A percentile compares a stretch with the other conserved stretches of the same genome.
These are phyloP conservation scores for Flaveria bidentis DNA, from an alignment of 129 eudicot genomes.

Conservation along the genomic window DNA sequence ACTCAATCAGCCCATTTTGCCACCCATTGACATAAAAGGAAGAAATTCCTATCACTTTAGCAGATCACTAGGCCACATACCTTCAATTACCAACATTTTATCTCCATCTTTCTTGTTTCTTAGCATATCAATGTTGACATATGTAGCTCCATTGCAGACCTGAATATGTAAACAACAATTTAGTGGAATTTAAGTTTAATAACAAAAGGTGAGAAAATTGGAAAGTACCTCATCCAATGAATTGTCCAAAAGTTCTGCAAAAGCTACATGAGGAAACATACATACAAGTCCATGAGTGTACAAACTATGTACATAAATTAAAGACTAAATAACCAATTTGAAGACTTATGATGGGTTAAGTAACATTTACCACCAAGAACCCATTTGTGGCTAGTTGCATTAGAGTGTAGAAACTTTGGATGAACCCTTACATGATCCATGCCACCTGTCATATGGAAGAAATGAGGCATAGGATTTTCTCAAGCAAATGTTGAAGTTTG, in stretches of 20 bases:
- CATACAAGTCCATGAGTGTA: slow-evolving; percentile 5
- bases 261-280: slow-evolving; percentile 49
- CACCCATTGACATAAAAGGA: neutral
- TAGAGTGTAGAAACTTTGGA: slow-evolving; percentile 89
- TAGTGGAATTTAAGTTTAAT: neutral
- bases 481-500: neutral
- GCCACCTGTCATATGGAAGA: slow-evolving; percentile 57
- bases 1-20: neutral
- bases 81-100: slow-evolving; percentile 88
- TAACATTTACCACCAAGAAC: slow-evolving; percentile 84
- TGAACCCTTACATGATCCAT: slow-evolving; percentile 98
- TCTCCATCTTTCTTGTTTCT: slow-evolving; percentile 73
- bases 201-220: neutral
- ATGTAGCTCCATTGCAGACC: slow-evolving; percentile 87
- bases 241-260: slow-evolving; percentile 95
- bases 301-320: slow-evolving; percentile 12
- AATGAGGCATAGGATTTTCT: neutral
- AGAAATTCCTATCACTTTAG: neutral
- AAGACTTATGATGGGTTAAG: slow-evolving; percentile 12
- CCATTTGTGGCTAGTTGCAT: slow-evolving; percentile 99
- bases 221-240: slow-evolving; percentile 77
- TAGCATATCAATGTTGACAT: slow-evolving; percentile 78
- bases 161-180: slow-evolving; percentile 13
- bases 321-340: neutral
- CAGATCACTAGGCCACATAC: slow-evolving; percentile 40